Evolutionary conservation across 768 basidiomycete genomes (phyloP).

Genomic region (Psilocybe azurescens): DNA sequence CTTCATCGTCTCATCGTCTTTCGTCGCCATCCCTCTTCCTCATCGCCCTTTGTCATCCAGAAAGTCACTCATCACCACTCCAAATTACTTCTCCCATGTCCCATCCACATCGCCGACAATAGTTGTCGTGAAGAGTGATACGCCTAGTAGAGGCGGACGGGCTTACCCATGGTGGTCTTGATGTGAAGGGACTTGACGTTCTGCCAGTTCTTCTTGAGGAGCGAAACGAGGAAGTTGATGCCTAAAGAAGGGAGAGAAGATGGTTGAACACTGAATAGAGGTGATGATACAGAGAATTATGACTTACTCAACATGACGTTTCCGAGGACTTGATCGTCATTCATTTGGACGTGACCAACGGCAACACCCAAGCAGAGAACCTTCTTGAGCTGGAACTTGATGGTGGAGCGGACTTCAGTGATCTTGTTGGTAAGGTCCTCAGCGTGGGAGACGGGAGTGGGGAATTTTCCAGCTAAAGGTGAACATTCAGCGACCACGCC

Average conservation of each 20-base stretch:
- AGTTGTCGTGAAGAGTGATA: background rate
- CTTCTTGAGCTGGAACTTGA: slow-evolving; percentile 99
- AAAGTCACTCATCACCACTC: background rate
- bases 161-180: slow-evolving; percentile 99
- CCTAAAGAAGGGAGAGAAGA: slow-evolving; percentile 48
- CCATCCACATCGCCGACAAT: background rate
- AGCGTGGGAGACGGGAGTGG: slow-evolving; percentile 90
- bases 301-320: slow-evolving; percentile 96
- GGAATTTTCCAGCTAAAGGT: slow-evolving; percentile 92
- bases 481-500: too few species aligned
- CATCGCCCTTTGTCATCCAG: background rate
- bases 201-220: slow-evolving; percentile 99
- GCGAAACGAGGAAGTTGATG: slow-evolving; percentile 99
- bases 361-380: slow-evolving; percentile 99
- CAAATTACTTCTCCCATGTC: background rate
- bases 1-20: background rate
- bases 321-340: slow-evolving; percentile 92
- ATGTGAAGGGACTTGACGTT: slow-evolving; percentile 99
- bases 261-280: slow-evolving; percentile 9
- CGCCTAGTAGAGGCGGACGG: slow-evolving; percentile 87
- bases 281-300: background rate
- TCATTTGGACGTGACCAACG: slow-evolving; percentile 97
- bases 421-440: slow-evolving; percentile 93
- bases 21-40: background rate
- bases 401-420: slow-evolving; percentile 95